A percentile compares a stretch with the other conserved stretches of the same genome.
Evolutionary conservation across 228 moss, liverwort and hornwort species (phyloP).

Genomic region (Sphagnum fallax): DNA sequence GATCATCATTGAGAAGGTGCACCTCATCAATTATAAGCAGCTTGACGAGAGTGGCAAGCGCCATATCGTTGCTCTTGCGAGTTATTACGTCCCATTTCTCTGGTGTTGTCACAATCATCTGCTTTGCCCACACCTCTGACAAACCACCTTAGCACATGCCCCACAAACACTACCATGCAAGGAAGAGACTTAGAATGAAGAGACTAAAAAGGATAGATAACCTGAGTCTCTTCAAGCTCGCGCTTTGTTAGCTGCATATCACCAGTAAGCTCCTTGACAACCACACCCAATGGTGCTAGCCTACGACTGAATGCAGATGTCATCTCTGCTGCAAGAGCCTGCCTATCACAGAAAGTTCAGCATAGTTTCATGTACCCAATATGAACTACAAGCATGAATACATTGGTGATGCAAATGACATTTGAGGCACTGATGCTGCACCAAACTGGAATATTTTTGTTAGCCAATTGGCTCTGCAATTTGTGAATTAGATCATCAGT

Average conservation of each 20-base stretch:
- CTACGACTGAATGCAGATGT: constrained; percentile 86
- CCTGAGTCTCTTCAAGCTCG: constrained; percentile 98
- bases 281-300: constrained; percentile 69
- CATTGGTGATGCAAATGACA: too few relatives aligned
- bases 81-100: constrained; percentile 99
- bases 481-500: too few relatives aligned
- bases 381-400: too few relatives aligned
- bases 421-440: too few relatives aligned
- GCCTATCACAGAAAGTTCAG: constrained; percentile 4
- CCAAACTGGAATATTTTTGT: too few relatives aligned
- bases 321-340: constrained; percentile 99
- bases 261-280: constrained; percentile 93
- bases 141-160: neutral
- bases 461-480: too few relatives aligned
- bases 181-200: neutral
- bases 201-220: constrained; percentile 5
- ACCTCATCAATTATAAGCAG: constrained; percentile 98
- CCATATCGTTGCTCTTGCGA: constrained; percentile 95
- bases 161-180: neutral
- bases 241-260: constrained; percentile 98
- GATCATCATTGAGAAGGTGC: constrained; percentile 95
- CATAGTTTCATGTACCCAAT: too few relatives aligned
- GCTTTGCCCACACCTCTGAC: neutral
- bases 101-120: constrained; percentile 99
- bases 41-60: constrained; percentile 84